phyloP scores from a whole-genome alignment of 495 filamentous ascomycete species.

The Aspergillus nanangensis region DNA sequence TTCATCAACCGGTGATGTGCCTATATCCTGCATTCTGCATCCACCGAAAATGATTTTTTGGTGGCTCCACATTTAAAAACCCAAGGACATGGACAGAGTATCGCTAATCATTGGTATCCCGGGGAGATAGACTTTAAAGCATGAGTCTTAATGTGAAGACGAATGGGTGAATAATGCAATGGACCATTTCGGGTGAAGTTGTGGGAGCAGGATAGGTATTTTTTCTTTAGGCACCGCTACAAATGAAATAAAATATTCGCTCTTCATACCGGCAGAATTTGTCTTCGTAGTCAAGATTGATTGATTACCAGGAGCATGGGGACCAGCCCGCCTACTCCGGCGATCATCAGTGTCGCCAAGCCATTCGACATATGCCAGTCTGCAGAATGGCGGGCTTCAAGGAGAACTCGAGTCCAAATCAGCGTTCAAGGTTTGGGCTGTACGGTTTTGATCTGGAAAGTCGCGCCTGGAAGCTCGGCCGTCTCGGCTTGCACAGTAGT shows the following conservation, averaged over 20 bases:
- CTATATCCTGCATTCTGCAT: conserved; percentile 13
- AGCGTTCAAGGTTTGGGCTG: conserved; percentile 47
- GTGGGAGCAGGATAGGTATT: conserved; percentile 2
- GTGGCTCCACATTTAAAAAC: conserved; percentile 7
- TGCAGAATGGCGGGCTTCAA: neutral
- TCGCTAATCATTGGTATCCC: conserved; percentile 37
- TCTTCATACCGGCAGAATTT: conserved; percentile 6
- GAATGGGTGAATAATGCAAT: conserved; percentile 13
- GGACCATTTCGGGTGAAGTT: conserved; percentile 3
- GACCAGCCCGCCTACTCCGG: no score
- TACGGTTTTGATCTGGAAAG: conserved; percentile 93
- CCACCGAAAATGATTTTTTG: conserved; percentile 11
- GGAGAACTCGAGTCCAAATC: neutral
- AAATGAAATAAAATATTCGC: conserved; percentile 13
- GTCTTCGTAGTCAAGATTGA: no score
- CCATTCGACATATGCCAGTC: no score
- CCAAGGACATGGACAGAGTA: conserved; percentile 22
- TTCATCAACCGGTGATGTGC: conserved; percentile 13
- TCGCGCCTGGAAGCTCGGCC: conserved; percentile 77
- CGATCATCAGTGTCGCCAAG: no score
- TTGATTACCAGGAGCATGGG: neutral
- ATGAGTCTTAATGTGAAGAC: conserved; percentile 21
- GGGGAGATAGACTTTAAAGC: conserved; percentile 45
- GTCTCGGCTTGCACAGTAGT: conserved; percentile 88
- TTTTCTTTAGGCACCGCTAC: conserved; percentile 10